Evolutionary conservation across 2,329 filamentous ascomycete genomes (phyloP).

Genomic region (Fusarium staphyleae): DNA sequence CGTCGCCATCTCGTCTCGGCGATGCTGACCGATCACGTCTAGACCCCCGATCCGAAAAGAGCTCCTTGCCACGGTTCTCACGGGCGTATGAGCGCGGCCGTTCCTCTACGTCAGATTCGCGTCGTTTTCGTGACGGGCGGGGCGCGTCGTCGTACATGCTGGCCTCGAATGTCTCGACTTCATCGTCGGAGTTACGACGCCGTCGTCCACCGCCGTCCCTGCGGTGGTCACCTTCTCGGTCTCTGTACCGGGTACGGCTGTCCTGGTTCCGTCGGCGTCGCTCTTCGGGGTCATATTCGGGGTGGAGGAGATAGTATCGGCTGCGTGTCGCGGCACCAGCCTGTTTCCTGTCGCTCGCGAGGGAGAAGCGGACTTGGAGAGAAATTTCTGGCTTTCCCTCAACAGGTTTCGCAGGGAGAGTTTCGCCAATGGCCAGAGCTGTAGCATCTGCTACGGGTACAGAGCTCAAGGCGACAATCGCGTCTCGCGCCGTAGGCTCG

Average conservation of each 20-base stretch:
- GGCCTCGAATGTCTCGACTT: constrained; percentile 69
- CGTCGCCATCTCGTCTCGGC: constrained; percentile 54
- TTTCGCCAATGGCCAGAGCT: constrained; percentile 66
- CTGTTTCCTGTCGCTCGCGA: constrained; percentile 80
- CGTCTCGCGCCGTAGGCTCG: constrained; percentile 59
- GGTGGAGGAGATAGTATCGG: constrained; percentile 90
- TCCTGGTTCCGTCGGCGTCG: constrained; percentile 65
- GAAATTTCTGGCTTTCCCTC: constrained; percentile 71
- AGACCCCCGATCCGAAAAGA: constrained; percentile 60
- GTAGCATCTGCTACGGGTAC: constrained; percentile 61
- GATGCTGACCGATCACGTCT: constrained; percentile 60
- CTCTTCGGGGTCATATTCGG: constrained; percentile 85
- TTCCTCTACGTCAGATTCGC: constrained; percentile 40
- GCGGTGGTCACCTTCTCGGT: constrained; percentile 54
- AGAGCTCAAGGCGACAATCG: constrained; percentile 60
- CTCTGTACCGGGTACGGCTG: constrained; percentile 68
- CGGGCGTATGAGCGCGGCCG: constrained; percentile 41
- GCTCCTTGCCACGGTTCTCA: constrained; percentile 64
- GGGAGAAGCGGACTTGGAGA: constrained; percentile 76
- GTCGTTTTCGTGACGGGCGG: constrained; percentile 40
- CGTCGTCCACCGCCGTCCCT: constrained; percentile 51
- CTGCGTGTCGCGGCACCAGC: constrained; percentile 80
- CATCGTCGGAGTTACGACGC: constrained; percentile 53
- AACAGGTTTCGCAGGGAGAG: constrained; percentile 73
- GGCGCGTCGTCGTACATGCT: constrained; percentile 82